phyloP scores from a whole-genome alignment of 169 alveolate species.

The Babesia bovis region DNA sequence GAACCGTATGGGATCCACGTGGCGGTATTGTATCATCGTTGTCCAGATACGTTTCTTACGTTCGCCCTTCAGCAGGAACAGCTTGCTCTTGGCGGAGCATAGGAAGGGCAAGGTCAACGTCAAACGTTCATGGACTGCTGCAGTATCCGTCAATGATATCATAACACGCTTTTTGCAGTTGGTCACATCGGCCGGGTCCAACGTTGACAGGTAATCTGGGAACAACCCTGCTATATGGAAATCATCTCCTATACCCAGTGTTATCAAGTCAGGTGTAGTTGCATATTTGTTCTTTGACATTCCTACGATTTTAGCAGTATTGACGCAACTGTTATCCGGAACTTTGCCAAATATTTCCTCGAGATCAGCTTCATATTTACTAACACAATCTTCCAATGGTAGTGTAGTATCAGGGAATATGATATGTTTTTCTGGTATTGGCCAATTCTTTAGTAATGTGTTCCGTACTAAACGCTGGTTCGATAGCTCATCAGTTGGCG shows the following conservation, averaged over 20 bases:
- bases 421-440: conserved; percentile 59
- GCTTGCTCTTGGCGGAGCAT: conserved; percentile 63
- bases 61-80: conserved; percentile 64
- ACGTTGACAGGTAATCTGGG: conserved; percentile 63
- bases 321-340: background rate
- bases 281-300: conserved; percentile 11
- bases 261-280: conserved; percentile 51
- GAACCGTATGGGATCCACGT: conserved; percentile 63
- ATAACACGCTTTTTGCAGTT: conserved; percentile 55
- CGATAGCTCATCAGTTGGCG: conserved; percentile 62
- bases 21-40: conserved; percentile 64
- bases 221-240: conserved; percentile 68
- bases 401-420: conserved; percentile 64
- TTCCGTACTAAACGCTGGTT: conserved; percentile 53
- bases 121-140: conserved; percentile 54
- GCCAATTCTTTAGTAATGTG: conserved; percentile 66
- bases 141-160: conserved; percentile 59
- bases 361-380: conserved; percentile 59
- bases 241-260: conserved; percentile 68
- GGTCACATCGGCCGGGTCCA: conserved; percentile 55
- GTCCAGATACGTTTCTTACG: conserved; percentile 68
- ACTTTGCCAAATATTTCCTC: conserved; percentile 54
- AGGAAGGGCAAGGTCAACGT: conserved; percentile 58
- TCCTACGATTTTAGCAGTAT: background rate
- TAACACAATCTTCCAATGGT: conserved; percentile 64